Evolutionary conservation across 805 yeast genomes (phyloP).

Genomic region (Pichia membranifaciens): DNA sequence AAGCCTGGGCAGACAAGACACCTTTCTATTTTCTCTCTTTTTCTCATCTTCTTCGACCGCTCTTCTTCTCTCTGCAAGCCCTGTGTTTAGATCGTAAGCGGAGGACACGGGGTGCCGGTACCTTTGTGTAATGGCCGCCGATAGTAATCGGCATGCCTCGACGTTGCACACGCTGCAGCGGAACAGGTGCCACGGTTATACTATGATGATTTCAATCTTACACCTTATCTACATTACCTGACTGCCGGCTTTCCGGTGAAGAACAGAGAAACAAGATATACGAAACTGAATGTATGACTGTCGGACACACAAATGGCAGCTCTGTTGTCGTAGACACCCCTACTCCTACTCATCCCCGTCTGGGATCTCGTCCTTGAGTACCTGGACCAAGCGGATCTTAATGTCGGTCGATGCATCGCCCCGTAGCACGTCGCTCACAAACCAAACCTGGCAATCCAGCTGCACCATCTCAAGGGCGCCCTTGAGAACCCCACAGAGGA

Average conservation of each 20-base stretch:
- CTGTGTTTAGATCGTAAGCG: too few species aligned
- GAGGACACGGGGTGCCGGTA: too few species aligned
- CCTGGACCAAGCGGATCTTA: constrained; percentile 59
- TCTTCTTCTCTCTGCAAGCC: not conserved
- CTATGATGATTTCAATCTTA: constrained; percentile 22
- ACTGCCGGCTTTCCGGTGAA: constrained; percentile 14
- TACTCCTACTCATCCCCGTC: constrained; percentile 73
- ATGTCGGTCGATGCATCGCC: constrained; percentile 83
- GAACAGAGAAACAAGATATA: constrained; percentile 7
- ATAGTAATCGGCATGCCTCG: constrained; percentile 1
- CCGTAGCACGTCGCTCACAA: constrained; percentile 71
- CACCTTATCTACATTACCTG: constrained; percentile 36
- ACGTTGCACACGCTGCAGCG: not conserved
- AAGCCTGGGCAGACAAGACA: too few species aligned
- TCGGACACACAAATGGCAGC: too few species aligned
- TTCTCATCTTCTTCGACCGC: not conserved
- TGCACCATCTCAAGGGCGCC: constrained; percentile 97
- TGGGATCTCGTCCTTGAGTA: constrained; percentile 90
- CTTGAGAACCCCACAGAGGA: constrained; percentile 80
- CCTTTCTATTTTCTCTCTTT: too few species aligned
- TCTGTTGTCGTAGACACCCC: not conserved
- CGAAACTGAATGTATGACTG: constrained; percentile 6
- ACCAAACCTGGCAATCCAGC: constrained; percentile 76
- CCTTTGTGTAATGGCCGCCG: too few species aligned
- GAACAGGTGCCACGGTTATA: too few species aligned